Evolutionary conservation across 2,329 filamentous ascomycete genomes (phyloP).

Genomic region (Fusarium algeriense): DNA sequence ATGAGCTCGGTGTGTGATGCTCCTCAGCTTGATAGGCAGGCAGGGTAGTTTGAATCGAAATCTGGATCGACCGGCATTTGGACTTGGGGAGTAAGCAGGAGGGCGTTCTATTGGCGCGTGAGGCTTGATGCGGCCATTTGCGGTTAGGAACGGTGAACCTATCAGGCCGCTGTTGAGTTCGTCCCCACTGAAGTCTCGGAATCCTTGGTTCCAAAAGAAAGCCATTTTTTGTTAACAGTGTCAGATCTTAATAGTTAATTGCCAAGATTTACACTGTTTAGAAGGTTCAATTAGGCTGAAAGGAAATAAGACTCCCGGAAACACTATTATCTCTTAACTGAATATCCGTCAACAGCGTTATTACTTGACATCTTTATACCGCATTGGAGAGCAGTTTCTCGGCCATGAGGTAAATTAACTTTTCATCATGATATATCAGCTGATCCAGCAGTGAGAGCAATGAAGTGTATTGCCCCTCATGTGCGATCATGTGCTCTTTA

Average conservation of each 20-base stretch:
- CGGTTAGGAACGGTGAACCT: neutral
- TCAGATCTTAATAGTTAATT: too few species aligned
- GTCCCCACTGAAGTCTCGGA: neutral
- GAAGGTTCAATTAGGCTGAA: neutral
- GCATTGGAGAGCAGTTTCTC: too few species aligned
- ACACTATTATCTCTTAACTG: fast-evolving
- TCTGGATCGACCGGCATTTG: neutral
- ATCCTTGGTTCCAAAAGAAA: neutral
- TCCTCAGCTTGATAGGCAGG: slow-evolving; percentile 1
- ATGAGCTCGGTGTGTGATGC: slow-evolving; percentile 5
- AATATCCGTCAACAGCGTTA: neutral
- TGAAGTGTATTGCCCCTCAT: too few species aligned
- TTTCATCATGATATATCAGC: too few species aligned
- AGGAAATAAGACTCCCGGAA: neutral
- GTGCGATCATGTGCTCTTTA: too few species aligned
- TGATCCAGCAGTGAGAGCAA: too few species aligned
- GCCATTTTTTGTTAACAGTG: neutral
- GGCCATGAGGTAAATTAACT: too few species aligned
- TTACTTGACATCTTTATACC: too few species aligned
- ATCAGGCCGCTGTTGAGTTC: neutral
- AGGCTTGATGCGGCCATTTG: neutral
- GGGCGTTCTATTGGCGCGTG: slow-evolving; percentile 3
- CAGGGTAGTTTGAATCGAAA: too few species aligned
- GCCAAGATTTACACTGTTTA: too few species aligned
- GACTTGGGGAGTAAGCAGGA: neutral